Conservation (phyloP, 768 basidiomycete species). For the Macrocybe gigantea region DNA sequence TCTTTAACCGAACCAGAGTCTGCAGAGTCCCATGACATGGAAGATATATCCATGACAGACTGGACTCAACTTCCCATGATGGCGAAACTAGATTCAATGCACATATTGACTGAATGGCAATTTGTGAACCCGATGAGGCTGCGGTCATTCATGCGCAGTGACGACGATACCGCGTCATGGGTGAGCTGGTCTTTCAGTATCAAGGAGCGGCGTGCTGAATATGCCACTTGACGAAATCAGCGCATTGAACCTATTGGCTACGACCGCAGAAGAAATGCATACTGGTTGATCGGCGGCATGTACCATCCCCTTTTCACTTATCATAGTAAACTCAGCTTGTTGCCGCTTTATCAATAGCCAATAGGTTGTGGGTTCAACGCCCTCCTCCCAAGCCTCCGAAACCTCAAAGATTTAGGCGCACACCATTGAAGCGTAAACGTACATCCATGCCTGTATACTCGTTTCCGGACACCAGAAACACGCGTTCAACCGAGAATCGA, state of each 20-base stretch:
- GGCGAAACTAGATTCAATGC: slow-evolving; percentile 68
- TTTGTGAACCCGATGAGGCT: slow-evolving; percentile 73
- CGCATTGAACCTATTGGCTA: slow-evolving; percentile 84
- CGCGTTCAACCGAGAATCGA: too few relatives aligned
- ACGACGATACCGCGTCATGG: slow-evolving; percentile 76
- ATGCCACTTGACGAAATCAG: slow-evolving; percentile 28
- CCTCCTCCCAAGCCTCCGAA: slow-evolving; percentile 23
- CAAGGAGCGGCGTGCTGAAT: slow-evolving; percentile 3
- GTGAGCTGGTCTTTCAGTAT: slow-evolving; percentile 33
- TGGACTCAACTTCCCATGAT: slow-evolving; percentile 72
- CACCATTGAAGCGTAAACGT: slow-evolving; percentile 36
- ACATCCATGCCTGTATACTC: background rate
- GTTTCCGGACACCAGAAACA: too few relatives aligned
- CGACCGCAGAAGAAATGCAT: slow-evolving; percentile 71
- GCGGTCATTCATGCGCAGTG: slow-evolving; percentile 67
- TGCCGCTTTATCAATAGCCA: slow-evolving; percentile 35
- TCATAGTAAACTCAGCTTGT: background rate
- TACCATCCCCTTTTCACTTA: slow-evolving; percentile 4
- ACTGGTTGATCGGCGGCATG: slow-evolving; percentile 81
- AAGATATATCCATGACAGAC: slow-evolving; percentile 25
- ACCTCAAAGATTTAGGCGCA: slow-evolving; percentile 35
- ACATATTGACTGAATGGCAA: slow-evolving; percentile 79
- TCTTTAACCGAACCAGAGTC: too few relatives aligned
- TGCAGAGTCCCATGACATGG: too few relatives aligned
- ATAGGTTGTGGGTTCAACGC: slow-evolving; percentile 87